Percentiles rank a stretch among this genome's conserved stretches.
phyloP scores from a whole-genome alignment of 768 basidiomycete genomes.

The Suillus decipiens region DNA sequence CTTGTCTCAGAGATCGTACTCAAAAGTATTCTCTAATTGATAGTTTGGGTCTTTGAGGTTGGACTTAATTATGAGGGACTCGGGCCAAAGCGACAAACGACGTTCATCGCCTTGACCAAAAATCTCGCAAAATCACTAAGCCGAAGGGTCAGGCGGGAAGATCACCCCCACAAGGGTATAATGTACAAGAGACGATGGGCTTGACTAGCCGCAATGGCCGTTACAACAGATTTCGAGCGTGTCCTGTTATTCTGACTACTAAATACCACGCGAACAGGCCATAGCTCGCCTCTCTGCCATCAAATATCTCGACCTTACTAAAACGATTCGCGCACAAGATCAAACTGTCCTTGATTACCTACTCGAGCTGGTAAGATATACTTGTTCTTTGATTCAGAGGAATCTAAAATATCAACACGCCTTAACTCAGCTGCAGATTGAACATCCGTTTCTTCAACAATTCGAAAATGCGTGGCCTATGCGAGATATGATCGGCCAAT shows the following conservation, averaged over 20 bases:
- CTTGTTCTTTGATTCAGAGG: neutral
- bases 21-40: neutral
- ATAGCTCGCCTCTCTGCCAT: neutral
- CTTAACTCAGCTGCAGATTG: neutral
- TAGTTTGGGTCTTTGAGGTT: neutral
- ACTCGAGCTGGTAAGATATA: neutral
- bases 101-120: neutral
- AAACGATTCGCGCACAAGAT: neutral
- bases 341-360: neutral
- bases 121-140: neutral
- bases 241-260: neutral
- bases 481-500: neutral
- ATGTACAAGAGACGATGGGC: neutral
- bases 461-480: neutral
- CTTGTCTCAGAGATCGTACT: neutral
- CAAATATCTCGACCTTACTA: neutral
- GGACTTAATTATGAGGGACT: neutral
- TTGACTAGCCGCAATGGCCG: neutral
- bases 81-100: neutral
- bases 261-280: neutral
- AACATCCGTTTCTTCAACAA: neutral
- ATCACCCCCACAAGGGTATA: neutral
- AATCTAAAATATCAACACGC: neutral
- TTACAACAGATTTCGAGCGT: conserved; percentile 4
- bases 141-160: neutral